These are phyloP conservation scores for Aegilops umbellulata DNA, from an alignment of 176 grass and related monocot species.

Conservation along the genomic window DNA sequence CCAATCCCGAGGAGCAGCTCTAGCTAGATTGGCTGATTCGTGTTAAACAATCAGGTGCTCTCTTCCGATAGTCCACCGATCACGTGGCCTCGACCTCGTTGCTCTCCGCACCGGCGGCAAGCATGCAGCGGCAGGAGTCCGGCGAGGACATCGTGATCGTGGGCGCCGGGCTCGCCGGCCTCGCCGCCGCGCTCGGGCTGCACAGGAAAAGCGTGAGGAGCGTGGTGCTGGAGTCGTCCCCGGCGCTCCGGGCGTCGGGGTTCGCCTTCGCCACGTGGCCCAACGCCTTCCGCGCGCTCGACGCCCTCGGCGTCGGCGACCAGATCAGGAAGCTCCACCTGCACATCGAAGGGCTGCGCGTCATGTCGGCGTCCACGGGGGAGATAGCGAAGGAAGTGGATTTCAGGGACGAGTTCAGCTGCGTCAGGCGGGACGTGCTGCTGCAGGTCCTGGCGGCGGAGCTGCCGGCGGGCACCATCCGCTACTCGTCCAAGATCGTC, in stretches of 20 bases:
- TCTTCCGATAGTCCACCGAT: background rate
- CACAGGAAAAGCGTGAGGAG: constrained; percentile 69
- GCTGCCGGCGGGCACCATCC: constrained; percentile 57
- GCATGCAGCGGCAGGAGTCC: constrained; percentile 13
- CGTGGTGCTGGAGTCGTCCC: constrained; percentile 78
- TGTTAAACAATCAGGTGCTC: background rate
- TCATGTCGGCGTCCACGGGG: constrained; percentile 13
- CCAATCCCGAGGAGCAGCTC: too few species aligned
- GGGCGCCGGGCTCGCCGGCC: constrained; percentile 61
- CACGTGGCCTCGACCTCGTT: too few species aligned
- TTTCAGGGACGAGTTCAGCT: constrained; percentile 14
- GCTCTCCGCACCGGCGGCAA: background rate
- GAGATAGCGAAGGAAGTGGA: background rate
- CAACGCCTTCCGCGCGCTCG: constrained; percentile 68
- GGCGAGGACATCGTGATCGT: constrained; percentile 55
- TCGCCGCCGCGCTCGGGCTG: constrained; percentile 65
- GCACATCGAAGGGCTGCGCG: background rate
- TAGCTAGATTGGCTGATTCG: background rate
- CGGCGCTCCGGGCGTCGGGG: constrained; percentile 51
- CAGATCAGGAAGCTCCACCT: constrained; percentile 53
- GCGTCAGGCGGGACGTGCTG: constrained; percentile 56
- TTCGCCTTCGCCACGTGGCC: constrained; percentile 52
- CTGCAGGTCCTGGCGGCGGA: constrained; percentile 47
- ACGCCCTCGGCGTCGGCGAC: constrained; percentile 67
- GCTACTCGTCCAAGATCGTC: constrained; percentile 75